Evolutionary conservation across 371 early-diverging fungal species (phyloP).

Genomic region (Mortierella sp.): DNA sequence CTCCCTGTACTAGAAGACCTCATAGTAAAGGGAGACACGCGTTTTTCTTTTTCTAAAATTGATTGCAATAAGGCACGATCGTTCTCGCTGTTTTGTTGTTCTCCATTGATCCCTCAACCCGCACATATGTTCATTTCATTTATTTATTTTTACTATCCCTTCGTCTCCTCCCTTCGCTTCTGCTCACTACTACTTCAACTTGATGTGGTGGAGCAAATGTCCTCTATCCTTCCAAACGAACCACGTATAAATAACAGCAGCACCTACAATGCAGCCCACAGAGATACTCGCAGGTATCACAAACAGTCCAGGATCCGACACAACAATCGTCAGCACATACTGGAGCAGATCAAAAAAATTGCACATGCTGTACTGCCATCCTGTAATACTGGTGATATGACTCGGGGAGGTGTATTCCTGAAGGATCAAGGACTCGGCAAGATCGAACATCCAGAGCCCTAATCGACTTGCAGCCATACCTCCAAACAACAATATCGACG

Average conservation of each 20-base stretch:
- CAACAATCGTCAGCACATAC: constrained; percentile 33
- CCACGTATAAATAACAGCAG: constrained; percentile 26
- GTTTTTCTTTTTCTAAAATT: too few relatives aligned
- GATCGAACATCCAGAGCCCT: constrained; percentile 44
- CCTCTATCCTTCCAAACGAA: constrained; percentile 44
- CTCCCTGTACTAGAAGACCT: too few relatives aligned
- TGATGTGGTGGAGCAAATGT: constrained; percentile 26
- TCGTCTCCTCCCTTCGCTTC: too few relatives aligned
- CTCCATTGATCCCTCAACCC: too few relatives aligned
- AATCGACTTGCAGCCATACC: constrained; percentile 43
- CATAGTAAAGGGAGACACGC: too few relatives aligned
- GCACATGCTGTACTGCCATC: constrained; percentile 41
- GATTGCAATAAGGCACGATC: too few relatives aligned
- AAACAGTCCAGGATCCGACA: constrained; percentile 27
- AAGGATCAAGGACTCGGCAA: constrained; percentile 26
- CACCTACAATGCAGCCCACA: constrained; percentile 13
- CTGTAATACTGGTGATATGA: constrained; percentile 37
- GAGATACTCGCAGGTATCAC: constrained; percentile 39
- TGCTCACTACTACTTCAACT: constrained; percentile 26
- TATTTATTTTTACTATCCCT: too few relatives aligned
- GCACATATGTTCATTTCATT: too few relatives aligned
- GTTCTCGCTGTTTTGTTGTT: too few relatives aligned
- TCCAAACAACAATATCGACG: constrained; percentile 33
- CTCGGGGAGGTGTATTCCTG: constrained; percentile 31
- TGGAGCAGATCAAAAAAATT: constrained; percentile 37